Percentiles rank a stretch among this genome's conserved stretches.
phyloP scores from a whole-genome alignment of 345 rosid species.

The Brassica incana region DNA sequence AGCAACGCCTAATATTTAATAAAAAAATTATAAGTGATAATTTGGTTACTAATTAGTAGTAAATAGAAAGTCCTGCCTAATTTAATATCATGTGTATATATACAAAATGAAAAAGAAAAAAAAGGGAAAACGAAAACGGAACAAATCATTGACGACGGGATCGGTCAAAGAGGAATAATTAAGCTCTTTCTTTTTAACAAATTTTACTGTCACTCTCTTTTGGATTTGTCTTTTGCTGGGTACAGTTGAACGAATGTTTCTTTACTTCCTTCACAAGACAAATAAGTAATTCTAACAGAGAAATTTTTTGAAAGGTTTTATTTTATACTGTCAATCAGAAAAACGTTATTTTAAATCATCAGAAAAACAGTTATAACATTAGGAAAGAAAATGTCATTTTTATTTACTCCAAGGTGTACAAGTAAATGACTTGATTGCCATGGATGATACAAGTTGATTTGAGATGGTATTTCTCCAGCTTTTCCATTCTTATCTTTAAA shows the following conservation, averaged over 20 bases:
- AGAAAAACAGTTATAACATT: background rate
- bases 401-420: background rate
- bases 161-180: conserved; percentile 33
- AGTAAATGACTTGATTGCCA: background rate
- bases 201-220: conserved; percentile 28
- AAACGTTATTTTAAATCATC: background rate
- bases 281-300: background rate
- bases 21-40: background rate
- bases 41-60: background rate
- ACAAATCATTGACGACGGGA: conserved; percentile 26
- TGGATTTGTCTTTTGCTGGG: conserved; percentile 39
- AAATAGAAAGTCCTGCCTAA: background rate
- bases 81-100: background rate
- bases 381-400: background rate
- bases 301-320: background rate
- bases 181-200: conserved; percentile 40
- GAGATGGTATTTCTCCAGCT: too few relatives aligned
- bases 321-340: background rate
- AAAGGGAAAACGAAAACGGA: conserved; percentile 1
- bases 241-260: conserved; percentile 39
- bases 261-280: conserved; percentile 40
- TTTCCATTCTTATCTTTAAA: too few relatives aligned
- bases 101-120: background rate
- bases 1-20: background rate
- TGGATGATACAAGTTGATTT: too few relatives aligned